These are phyloP conservation scores for Ceratobasidium sp. DNA, from an alignment of 1,284 basidiomycete species.

Conservation along the genomic window DNA sequence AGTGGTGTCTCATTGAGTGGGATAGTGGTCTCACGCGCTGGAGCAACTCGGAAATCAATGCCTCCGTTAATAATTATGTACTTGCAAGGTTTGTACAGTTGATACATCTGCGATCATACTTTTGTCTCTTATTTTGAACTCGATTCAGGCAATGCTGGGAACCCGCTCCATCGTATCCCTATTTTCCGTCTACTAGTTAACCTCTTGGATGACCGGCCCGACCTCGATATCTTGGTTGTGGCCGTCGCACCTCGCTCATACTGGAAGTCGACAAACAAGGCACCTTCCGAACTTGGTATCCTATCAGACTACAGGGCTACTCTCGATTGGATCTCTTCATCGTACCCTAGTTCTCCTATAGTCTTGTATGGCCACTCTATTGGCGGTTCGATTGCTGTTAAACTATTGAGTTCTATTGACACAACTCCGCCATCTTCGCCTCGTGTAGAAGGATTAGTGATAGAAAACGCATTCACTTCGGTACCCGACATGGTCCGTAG, in stretches of 20 bases:
- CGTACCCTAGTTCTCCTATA: slow-evolving; percentile 57
- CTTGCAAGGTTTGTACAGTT: slow-evolving; percentile 59
- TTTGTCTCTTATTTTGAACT: neutral
- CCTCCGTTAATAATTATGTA: slow-evolving; percentile 58
- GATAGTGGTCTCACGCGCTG: slow-evolving; percentile 52
- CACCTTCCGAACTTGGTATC: slow-evolving; percentile 60
- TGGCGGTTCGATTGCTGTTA: slow-evolving; percentile 63
- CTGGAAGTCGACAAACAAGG: slow-evolving; percentile 59
- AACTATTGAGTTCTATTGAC: slow-evolving; percentile 55
- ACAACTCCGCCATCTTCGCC: slow-evolving; percentile 44
- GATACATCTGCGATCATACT: neutral
- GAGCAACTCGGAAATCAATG: slow-evolving; percentile 15
- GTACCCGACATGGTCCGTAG: slow-evolving; percentile 66
- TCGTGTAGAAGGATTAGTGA: slow-evolving; percentile 59
- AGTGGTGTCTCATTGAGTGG: slow-evolving; percentile 53
- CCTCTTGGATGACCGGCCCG: slow-evolving; percentile 19
- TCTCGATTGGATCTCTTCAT: slow-evolving; percentile 56
- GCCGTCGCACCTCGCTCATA: slow-evolving; percentile 62
- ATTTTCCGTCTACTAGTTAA: slow-evolving; percentile 58
- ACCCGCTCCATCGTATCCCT: slow-evolving; percentile 64
- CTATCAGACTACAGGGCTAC: slow-evolving; percentile 60
- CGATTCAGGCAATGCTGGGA: slow-evolving; percentile 65
- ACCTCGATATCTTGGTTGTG: slow-evolving; percentile 54
- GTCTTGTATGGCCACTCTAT: slow-evolving; percentile 67
- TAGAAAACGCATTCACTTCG: slow-evolving; percentile 68